Evolutionary conservation across 2,329 filamentous ascomycete species (phyloP).

Genomic region (Botrytis galanthina): DNA sequence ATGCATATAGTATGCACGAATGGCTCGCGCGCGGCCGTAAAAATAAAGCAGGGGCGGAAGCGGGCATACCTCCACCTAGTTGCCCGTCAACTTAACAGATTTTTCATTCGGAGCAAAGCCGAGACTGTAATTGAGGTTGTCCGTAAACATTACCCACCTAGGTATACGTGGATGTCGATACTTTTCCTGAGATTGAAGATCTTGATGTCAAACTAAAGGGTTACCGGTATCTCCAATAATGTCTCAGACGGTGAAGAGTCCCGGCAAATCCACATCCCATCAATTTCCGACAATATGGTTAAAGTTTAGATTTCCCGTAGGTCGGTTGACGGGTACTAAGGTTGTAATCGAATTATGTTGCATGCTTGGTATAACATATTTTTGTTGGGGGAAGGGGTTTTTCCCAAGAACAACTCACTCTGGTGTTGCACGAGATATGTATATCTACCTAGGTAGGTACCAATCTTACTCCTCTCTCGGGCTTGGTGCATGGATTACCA

Average conservation of each 20-base stretch:
- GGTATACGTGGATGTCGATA: background rate
- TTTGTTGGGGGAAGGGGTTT: background rate
- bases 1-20: conserved; percentile 9
- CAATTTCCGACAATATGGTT: conserved; percentile 21
- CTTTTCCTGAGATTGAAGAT: background rate
- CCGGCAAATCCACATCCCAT: background rate
- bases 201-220: background rate
- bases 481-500: background rate
- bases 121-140: background rate
- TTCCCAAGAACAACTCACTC: background rate
- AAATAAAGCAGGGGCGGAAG: conserved; percentile 3
- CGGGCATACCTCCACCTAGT: conserved; percentile 6
- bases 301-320: conserved; percentile 22
- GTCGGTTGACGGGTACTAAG: background rate
- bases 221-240: background rate
- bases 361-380: background rate
- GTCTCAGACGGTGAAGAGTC: background rate
- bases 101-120: background rate
- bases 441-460: background rate
- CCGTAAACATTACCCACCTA: background rate
- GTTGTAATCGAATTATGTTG: background rate
- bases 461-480: background rate
- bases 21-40: background rate
- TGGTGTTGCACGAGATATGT: background rate
- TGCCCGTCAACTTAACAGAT: background rate